These are phyloP conservation scores for Spinellus fusiger DNA, from an alignment of 192 early-diverging fungal species.

Conservation along the genomic window DNA sequence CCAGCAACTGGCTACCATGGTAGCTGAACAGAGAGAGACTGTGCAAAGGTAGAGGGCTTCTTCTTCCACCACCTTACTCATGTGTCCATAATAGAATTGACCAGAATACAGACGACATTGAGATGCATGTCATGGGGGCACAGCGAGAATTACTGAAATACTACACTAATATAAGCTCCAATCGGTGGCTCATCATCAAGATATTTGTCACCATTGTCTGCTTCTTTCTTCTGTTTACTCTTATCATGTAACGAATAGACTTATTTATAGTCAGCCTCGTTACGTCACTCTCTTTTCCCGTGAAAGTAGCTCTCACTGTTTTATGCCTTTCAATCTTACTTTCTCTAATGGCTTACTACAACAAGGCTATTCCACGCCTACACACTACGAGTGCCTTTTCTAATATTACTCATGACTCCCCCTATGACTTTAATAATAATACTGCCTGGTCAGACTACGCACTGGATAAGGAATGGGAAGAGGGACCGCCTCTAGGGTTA, in stretches of 20 bases:
- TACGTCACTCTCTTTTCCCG: background rate
- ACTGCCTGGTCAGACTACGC: too few relatives aligned
- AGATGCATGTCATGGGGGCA: slow-evolving; percentile 85
- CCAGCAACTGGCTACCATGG: slow-evolving; percentile 78
- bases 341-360: too few relatives aligned
- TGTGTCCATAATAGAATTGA: slow-evolving; percentile 14
- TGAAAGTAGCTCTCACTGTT: background rate
- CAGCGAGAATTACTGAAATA: slow-evolving; percentile 88
- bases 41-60: slow-evolving; percentile 55
- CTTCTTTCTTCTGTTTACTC: slow-evolving; percentile 44
- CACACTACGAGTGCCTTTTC: too few relatives aligned
- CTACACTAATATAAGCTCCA: slow-evolving; percentile 87
- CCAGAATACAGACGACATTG: slow-evolving; percentile 56
- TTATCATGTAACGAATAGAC: slow-evolving; percentile 15
- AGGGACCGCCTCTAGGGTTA: too few relatives aligned
- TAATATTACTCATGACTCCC: too few relatives aligned
- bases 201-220: slow-evolving; percentile 86
- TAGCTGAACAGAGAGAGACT: slow-evolving; percentile 81
- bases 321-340: background rate
- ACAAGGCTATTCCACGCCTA: too few relatives aligned
- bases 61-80: background rate
- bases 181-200: slow-evolving; percentile 94
- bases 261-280: background rate
- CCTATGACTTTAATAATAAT: too few relatives aligned
- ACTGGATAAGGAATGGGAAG: too few relatives aligned